These are phyloP conservation scores for Lactarius tabidus DNA, from an alignment of 768 basidiomycete species.

Conservation along the genomic window DNA sequence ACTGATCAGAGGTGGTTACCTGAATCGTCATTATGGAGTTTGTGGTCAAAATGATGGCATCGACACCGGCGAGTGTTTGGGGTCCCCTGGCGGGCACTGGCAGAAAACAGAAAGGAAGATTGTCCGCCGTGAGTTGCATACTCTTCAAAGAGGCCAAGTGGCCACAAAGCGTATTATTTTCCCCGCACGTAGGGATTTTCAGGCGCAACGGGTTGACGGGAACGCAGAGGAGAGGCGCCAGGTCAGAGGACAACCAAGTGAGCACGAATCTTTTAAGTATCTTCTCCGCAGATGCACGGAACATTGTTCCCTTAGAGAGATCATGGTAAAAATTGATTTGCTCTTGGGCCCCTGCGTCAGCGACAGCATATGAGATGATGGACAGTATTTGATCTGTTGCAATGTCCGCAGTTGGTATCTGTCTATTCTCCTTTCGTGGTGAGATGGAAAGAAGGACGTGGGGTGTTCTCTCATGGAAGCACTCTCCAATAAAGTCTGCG, in stretches of 20 bases:
- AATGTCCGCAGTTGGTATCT: neutral
- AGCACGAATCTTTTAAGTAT: neutral
- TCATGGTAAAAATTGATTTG: neutral
- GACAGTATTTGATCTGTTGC: neutral
- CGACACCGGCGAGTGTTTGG: neutral
- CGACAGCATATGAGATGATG: neutral
- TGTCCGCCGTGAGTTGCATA: neutral
- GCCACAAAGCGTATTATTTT: neutral
- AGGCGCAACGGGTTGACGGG: neutral
- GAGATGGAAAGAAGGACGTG: neutral
- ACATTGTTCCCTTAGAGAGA: neutral
- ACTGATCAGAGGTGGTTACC: neutral
- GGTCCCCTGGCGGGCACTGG: too few species aligned
- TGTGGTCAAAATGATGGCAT: neutral
- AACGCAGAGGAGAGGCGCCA: too few species aligned
- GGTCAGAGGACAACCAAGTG: neutral
- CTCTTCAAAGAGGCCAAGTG: neutral
- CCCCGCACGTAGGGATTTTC: neutral
- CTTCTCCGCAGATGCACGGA: neutral
- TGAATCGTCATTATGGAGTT: neutral
- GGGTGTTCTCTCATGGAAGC: neutral
- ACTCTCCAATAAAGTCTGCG: too few species aligned
- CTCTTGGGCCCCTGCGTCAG: neutral
- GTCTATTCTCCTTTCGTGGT: fast-evolving
- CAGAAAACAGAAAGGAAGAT: neutral